Evolutionary conservation across 352 stramenopile genomes (phyloP), one percentile per base, ranked within the genome.

Genomic region (Pythium folliculosum): DNA sequence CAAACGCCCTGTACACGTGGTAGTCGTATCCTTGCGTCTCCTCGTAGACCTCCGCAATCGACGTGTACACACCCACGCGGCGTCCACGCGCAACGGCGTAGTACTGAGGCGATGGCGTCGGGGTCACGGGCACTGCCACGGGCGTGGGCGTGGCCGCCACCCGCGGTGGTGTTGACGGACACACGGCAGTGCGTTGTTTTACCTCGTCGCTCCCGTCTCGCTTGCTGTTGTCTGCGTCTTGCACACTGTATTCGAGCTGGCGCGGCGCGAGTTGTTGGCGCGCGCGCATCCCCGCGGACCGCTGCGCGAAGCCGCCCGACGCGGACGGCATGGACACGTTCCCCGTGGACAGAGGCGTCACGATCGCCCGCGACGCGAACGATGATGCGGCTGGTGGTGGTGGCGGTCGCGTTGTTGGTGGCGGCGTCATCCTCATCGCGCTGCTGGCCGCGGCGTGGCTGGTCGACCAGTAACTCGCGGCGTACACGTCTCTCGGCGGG

Each of bases 51-150:
- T 91, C 80, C 0, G 67, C 59, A 70, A 78, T 88, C 9, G 77
- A 70, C 0, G 63, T 63, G 56, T 87, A 89, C 14, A 91, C 78
- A 5, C 79, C 82, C 1, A 76, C 76, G 25, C 75, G 60, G 0
- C 71, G 65, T 10, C 79, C 83, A 44, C 73, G 82, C 0, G 79
- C 81, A 1, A 91, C 78, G 7, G 73, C 82, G 45, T 89, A 91
- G 37, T 44, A 69, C 17, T 52, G 37, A 5, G 43, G 7, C n/a
- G 49, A n/a, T 8, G 16, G 43, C 0, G 38, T 25, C 13, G 59
- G 50, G 25, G 60, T 52, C 37, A 66, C 49, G 5, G 38, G 55
- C n/a, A 63, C 55, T 17, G 43, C 43, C 21, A 17, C 8, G 27
- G 32, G 1, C 7, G 30, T 2, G 27, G 27, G 27, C 17, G 21